A percentile compares a stretch with the other conserved stretches of the same genome.
Evolutionary conservation across 1,139 yeast species (phyloP).

Genomic region (Nakaseomyces kungkrabaensis): DNA sequence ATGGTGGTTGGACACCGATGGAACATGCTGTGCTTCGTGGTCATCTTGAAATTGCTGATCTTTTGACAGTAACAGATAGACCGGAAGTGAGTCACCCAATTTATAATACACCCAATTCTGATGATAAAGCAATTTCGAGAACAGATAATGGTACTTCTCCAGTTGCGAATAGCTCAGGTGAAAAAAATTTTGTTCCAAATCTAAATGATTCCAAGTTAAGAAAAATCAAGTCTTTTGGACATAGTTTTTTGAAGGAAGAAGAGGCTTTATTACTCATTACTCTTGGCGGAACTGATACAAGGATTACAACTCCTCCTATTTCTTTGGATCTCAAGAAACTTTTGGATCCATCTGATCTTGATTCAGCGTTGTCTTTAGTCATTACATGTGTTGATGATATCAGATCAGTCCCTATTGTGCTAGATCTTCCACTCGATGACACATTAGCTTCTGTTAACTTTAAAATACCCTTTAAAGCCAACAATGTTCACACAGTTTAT

Average conservation of each 20-base stretch:
- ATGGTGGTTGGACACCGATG: conserved; percentile 93
- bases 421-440: conserved; percentile 81
- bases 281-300: conserved; percentile 74
- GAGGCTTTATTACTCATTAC: conserved; percentile 69
- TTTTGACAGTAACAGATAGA: conserved; percentile 39
- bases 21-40: conserved; percentile 94
- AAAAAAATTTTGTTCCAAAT: background rate
- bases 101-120: background rate
- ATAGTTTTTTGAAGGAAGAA: conserved; percentile 53
- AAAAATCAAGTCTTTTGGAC: conserved; percentile 80
- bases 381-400: conserved; percentile 47
- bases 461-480: conserved; percentile 43
- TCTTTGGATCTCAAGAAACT: conserved; percentile 50
- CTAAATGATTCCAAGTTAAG: conserved; percentile 12
- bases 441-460: conserved; percentile 79
- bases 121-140: conserved; percentile 4
- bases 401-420: conserved; percentile 53
- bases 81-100: conserved; percentile 19
- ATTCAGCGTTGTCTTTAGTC: conserved; percentile 75
- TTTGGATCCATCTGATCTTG: conserved; percentile 70
- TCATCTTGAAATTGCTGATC: conserved; percentile 59
- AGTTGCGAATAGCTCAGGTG: background rate
- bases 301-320: conserved; percentile 53
- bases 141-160: background rate
- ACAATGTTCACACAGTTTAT: conserved; percentile 50